Base-by-base conservation (phyloP, 2,329 filamentous ascomycete genomes). In the Ceratocystis cubensis region DNA sequence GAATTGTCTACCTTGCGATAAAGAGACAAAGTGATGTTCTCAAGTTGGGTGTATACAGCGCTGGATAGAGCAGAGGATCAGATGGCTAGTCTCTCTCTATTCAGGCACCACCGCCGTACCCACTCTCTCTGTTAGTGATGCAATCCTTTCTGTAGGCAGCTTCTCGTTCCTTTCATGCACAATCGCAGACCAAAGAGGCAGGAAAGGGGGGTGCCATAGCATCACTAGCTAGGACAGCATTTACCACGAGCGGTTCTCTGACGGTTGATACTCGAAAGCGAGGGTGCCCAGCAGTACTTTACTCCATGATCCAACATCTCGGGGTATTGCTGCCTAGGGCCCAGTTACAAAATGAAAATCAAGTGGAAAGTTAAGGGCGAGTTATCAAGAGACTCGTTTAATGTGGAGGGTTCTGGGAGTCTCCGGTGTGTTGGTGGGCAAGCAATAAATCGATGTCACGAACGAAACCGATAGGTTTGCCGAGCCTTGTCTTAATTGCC, bases 101-200 rank as follows among this genome's bases (percentile, higher is more conserved):
- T 30, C 25, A 48, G 61, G 61, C 22, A 63, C 61, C 61, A 48
- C 45, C 44, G 45, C 28, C 45, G 22, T 17, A 50, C 30, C n/a
- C n/a, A 45, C 37, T 50, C 15, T 25, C 61, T n/a, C 2, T 28
- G 61, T 46, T n/a, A 33, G 25, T n/a, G 53, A 30, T 7, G 13
- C 61, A 13, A 22, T 7, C 7, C 61, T 15, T 62, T 17, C 6
- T 17, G 8, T 22, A 33, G 15, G 20, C 48, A 17, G 28, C 10
- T 3, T 37, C 44, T 48, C n/a, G 25, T 46, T 28, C 28, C 61
- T 13, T 7, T 17, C 15, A 22, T 3, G 30, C n/a, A 63, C 25
- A 33, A 25, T 22, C 17, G 5, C 48, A 3, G 48, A 25, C 48
- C 22, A 25, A 25, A 53, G 48, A 53, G 13, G 6, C 7, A 22